phyloP scores from a whole-genome alignment of 805 yeast genomes.

The Lachancea mirantina region DNA sequence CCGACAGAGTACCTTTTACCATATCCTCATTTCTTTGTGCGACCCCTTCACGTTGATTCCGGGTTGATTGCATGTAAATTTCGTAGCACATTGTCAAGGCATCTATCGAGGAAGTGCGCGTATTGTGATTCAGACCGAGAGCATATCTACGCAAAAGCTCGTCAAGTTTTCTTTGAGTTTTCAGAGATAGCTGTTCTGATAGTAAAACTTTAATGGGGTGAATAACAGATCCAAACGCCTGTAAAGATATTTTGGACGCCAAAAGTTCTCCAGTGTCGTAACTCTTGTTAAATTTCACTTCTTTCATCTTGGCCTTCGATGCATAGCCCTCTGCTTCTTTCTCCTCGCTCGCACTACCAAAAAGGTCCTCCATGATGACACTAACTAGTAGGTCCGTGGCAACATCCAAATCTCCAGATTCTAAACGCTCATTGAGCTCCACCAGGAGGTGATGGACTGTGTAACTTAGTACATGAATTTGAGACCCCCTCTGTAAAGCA shows the following conservation, averaged over 20 bases:
- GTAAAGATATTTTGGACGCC: constrained; percentile 54
- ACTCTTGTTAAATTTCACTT: constrained; percentile 83
- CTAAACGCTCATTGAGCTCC: constrained; percentile 39
- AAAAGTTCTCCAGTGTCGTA: constrained; percentile 79
- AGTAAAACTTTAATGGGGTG: constrained; percentile 62
- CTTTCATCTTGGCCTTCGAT: constrained; percentile 79
- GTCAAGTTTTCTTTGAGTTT: constrained; percentile 65
- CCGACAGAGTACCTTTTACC: too few relatives aligned
- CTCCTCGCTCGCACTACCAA: constrained; percentile 88
- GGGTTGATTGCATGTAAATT: constrained; percentile 51
- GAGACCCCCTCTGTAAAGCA: constrained; percentile 84
- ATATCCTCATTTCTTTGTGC: too few relatives aligned
- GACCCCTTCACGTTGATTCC: too few relatives aligned
- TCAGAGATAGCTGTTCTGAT: constrained; percentile 56
- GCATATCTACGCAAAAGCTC: constrained; percentile 73
- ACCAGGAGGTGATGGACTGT: constrained; percentile 72
- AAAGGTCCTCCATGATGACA: constrained; percentile 82
- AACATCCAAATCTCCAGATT: constrained; percentile 71
- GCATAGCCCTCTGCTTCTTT: constrained; percentile 91
- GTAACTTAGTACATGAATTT: constrained; percentile 84
- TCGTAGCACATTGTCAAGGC: constrained; percentile 69
- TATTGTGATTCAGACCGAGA: constrained; percentile 70
- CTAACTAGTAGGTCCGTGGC: constrained; percentile 53
- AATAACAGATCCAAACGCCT: constrained; percentile 49
- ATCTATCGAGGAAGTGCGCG: constrained; percentile 47